Evolutionary conservation across 805 yeast species (phyloP).

Genomic region (Suhomyces canberraensis): DNA sequence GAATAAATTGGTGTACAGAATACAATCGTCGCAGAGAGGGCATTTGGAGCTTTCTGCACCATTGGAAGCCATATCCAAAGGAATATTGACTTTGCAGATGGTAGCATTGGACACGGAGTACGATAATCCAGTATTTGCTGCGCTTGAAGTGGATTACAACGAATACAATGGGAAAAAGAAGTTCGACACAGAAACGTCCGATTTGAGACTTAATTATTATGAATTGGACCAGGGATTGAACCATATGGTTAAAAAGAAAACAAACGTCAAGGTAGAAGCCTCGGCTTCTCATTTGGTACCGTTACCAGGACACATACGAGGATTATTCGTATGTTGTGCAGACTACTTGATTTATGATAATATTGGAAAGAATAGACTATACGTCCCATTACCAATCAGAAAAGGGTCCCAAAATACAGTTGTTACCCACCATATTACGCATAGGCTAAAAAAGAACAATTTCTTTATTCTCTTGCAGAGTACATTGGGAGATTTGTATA

Average conservation of each 20-base stretch:
- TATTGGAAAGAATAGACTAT: constrained; percentile 10
- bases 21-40: constrained; percentile 47
- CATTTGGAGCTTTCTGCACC: constrained; percentile 63
- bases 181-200: constrained; percentile 11
- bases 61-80: constrained; percentile 57
- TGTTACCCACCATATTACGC: constrained; percentile 60
- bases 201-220: constrained; percentile 54
- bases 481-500: constrained; percentile 71
- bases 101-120: constrained; percentile 69
- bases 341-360: constrained; percentile 52
- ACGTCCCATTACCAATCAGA: constrained; percentile 58
- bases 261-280: constrained; percentile 15
- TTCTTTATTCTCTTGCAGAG: constrained; percentile 73
- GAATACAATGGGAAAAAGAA: constrained; percentile 14
- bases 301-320: constrained; percentile 71
- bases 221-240: constrained; percentile 86
- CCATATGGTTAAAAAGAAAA: constrained; percentile 49
- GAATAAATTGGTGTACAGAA: constrained; percentile 65
- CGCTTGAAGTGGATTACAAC: constrained; percentile 62
- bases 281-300: constrained; percentile 54
- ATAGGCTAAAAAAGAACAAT: constrained; percentile 53
- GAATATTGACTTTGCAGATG: constrained; percentile 49
- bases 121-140: constrained; percentile 83
- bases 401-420: constrained; percentile 15
- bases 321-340: constrained; percentile 62